Base-by-base conservation (phyloP, 495 filamentous ascomycete genomes). In the Tirmania nivea region DNA sequence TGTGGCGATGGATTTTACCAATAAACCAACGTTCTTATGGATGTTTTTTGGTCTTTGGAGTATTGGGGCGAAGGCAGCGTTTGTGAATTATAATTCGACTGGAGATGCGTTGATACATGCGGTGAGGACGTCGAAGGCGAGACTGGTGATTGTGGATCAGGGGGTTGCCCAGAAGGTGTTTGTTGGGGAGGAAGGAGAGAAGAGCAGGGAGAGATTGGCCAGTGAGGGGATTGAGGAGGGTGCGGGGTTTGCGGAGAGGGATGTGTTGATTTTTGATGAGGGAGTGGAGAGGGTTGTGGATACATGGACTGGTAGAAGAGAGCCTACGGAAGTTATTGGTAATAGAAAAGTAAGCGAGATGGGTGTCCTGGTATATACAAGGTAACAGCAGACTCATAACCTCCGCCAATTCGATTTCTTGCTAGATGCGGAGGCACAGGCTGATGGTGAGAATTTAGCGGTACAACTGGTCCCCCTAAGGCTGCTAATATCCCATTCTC, bases 401-500 rank as follows among this genome's bases (percentile, higher is more conserved):
- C 5, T 45, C 25, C 25, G 0, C 25, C 25, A 31, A 31, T 31
- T 31, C 25, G 25, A 45, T 3, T 45, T 45, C 17, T 45, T 45
- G 39, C 48, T 19, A n/a, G 25, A 3, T 50, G n/a, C 5, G 48
- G 16, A 25, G 48, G 16, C n/a, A 20, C 20, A 50, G 14, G 25
- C 20, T 12, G n/a, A 50, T 19, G 2, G n/a, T 50, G 25, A 49
- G 25, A 31, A 31, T 12, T 19, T 21, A 75, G 81, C 56, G 87
- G 87, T 5, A 94, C 87, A 0, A 94, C 87, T 0, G 90, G 90
- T 2, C 69, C 95, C 51, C 90, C 90, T 0, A 97, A 97, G 64
- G 77, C 86, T 1, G 90, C 88, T 0, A 79, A 93, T 45, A 75
- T 95, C 31, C 77, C 76, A 47, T 94, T 84, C 83, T 69, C 64